Base-by-base conservation (phyloP, 2,329 filamentous ascomycete genomes). In the Fusarium sterilihyphosum region DNA sequence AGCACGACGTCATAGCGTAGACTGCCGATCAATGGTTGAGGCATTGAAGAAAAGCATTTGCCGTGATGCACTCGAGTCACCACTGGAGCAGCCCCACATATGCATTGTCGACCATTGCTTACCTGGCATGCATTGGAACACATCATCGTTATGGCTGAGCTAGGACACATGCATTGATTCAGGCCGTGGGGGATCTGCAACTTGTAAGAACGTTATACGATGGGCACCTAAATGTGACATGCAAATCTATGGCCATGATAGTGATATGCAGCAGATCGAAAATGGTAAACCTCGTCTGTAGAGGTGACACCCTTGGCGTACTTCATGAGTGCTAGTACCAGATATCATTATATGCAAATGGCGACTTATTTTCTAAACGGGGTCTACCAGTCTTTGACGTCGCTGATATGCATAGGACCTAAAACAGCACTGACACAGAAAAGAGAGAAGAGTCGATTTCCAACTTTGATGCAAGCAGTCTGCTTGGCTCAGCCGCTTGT, bases 371-470 rank as follows among this genome's bases (percentile, higher is more conserved):
- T 26, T 50, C 8, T 6, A 50, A 61, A 35, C 29, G 18, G 22
- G 46, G 44, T 43, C 11, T 5, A n/a, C 14, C 26, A 41, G 7
- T 6, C 18, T 5, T 20, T 9, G 11, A 1, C 12, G 8, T 9
- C 24, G 12, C 0, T 12, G 8, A 5, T 1, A 44, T 26, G 44
- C 17, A 20, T 14, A 6, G 6, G 43, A 10, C 11, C 13, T 11
- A 11, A 16, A 47, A 7, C 13, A 22, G 9, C 0, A 18, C 14
- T 12, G 10, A 33, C 5, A 3, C 7, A 9, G 26, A 5, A 2
- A 24, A 37, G 53, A n/a, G 53, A 3, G 12, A 35, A 37, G n/a
- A 5, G 22, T 2, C 0, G 6, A 26, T 2, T 4, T 14, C 0
- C 4, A 16, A 20, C 3, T 16, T 3, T 26, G 13, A 38, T 38